These are phyloP conservation scores for Nicotiana obtusifolia DNA, from an alignment of 257 asterid genomes.

Conservation along the genomic window DNA sequence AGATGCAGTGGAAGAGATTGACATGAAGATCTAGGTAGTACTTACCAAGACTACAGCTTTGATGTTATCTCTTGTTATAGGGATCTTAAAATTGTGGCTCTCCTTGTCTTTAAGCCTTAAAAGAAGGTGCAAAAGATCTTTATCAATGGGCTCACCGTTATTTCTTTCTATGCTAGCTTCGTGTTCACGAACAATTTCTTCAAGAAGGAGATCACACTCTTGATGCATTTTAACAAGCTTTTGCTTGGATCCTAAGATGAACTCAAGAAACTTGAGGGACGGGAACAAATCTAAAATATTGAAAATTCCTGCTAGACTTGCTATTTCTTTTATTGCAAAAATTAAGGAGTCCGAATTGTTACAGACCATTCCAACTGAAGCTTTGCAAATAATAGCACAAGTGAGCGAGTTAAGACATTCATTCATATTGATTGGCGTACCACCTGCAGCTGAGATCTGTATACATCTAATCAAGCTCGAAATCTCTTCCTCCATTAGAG, in stretches of 20 bases:
- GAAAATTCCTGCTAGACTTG: conserved; percentile 19
- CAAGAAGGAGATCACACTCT: too few relatives aligned
- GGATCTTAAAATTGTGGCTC: too few relatives aligned
- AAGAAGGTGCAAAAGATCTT: too few relatives aligned
- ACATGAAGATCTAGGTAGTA: too few relatives aligned
- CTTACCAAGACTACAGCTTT: too few relatives aligned
- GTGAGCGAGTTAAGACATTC: background rate
- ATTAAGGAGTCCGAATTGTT: conserved; percentile 16
- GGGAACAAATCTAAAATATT: background rate
- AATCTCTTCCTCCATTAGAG: background rate
- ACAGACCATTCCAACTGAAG: conserved; percentile 25
- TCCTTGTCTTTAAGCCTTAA: too few relatives aligned
- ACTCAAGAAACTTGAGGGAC: conserved; percentile 17
- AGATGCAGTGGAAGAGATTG: too few relatives aligned
- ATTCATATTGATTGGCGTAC: conserved; percentile 11
- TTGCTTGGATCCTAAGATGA: background rate
- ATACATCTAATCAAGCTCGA: conserved; percentile 7
- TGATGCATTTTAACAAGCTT: background rate
- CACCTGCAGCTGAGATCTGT: background rate
- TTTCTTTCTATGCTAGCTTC: too few relatives aligned
- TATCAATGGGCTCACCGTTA: too few relatives aligned
- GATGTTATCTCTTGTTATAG: too few relatives aligned
- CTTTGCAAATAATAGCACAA: conserved; percentile 11
- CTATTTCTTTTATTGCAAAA: background rate
- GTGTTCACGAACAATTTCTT: too few relatives aligned